Conservation (phyloP, 148 eudicot species). For the Agrostemma githago region DNA sequence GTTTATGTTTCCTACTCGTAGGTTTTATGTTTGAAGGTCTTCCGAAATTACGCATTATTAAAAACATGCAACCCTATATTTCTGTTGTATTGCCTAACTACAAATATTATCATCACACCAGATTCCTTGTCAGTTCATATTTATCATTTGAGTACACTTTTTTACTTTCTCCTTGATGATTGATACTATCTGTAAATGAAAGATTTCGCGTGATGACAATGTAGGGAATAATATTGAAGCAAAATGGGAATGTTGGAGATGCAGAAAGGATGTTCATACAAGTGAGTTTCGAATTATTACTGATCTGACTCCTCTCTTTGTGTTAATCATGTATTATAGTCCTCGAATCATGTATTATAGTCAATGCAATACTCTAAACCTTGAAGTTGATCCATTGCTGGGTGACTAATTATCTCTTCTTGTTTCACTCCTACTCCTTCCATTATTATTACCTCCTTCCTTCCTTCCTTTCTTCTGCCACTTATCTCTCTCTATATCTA, state of each 20-base stretch:
- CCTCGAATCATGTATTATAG: no score
- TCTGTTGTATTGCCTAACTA: not conserved
- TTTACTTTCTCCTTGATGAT: not conserved
- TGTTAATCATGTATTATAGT: not conserved
- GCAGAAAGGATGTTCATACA: constrained; percentile 99
- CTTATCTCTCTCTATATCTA: no score
- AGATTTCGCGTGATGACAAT: constrained; percentile 20
- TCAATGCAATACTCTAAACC: no score
- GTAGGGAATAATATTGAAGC: constrained; percentile 89
- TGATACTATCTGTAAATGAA: constrained; percentile 1
- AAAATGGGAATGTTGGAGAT: constrained; percentile 76
- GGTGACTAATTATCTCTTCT: no score
- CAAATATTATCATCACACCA: not conserved
- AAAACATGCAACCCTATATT: not conserved
- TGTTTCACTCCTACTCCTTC: no score
- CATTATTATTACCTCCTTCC: no score
- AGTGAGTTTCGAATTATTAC: constrained; percentile 34
- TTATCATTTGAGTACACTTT: not conserved
- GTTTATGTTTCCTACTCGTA: not conserved
- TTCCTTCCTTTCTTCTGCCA: no score
- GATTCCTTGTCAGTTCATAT: not conserved
- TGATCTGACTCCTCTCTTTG: not conserved
- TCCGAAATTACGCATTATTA: not conserved
- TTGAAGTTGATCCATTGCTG: no score
- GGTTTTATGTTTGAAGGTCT: not conserved